Conservation (phyloP, 441 rosid genomes). For the Geranium incanum region DNA sequence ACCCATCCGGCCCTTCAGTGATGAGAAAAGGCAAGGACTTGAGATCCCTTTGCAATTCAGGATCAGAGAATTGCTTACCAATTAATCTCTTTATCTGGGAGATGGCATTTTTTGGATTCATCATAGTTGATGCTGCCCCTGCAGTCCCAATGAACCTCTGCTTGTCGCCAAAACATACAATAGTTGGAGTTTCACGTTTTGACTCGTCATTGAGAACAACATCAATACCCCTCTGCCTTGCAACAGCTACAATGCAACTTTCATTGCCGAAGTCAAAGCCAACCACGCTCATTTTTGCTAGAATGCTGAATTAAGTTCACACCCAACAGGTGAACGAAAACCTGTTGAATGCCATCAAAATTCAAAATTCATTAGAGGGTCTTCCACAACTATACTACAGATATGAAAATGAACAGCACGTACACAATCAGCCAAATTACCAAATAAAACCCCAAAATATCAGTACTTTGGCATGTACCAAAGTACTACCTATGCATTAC, state of each 20-base stretch:
- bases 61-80: slow-evolving; percentile 81
- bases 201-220: slow-evolving; percentile 97
- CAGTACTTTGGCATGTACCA: not conserved
- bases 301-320: slow-evolving; percentile 3
- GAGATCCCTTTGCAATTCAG: slow-evolving; percentile 86
- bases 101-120: slow-evolving; percentile 88
- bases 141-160: slow-evolving; percentile 98
- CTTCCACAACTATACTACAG: not conserved
- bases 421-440: not conserved
- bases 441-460: not conserved
- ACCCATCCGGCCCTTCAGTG: slow-evolving; percentile 80
- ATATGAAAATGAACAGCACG: not conserved
- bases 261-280: slow-evolving; percentile 97
- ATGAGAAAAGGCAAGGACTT: slow-evolving; percentile 64
- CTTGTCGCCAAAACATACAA: slow-evolving; percentile 93
- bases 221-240: slow-evolving; percentile 92
- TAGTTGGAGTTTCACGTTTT: slow-evolving; percentile 93
- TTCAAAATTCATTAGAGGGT: not conserved
- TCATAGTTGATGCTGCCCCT: slow-evolving; percentile 92
- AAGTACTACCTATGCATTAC: no score
- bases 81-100: slow-evolving; percentile 82
- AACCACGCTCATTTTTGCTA: slow-evolving; percentile 74
- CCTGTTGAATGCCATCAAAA: not conserved
- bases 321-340: not conserved
- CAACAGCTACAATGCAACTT: slow-evolving; percentile 87